phyloP scores from a whole-genome alignment of 2,329 filamentous ascomycete species.

The Xylariomycetidae sp. region DNA sequence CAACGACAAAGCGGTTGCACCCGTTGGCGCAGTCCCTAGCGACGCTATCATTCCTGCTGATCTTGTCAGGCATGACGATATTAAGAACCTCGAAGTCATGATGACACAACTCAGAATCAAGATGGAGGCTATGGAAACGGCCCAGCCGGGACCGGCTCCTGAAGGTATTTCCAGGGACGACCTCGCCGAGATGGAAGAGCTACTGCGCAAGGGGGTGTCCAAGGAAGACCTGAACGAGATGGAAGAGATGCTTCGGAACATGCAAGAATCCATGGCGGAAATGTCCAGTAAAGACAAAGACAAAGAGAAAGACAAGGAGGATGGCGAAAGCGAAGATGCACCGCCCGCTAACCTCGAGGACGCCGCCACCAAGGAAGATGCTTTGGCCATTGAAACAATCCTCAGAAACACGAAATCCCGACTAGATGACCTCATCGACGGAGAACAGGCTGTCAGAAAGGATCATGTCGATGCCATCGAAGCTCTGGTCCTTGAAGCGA shows the following conservation, averaged over 20 bases:
- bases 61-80: conserved; percentile 62
- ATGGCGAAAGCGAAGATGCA: too few relatives aligned
- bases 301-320: too few relatives aligned
- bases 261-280: conserved; percentile 33
- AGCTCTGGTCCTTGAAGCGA: conserved; percentile 63
- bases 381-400: conserved; percentile 85
- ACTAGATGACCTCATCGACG: conserved; percentile 73
- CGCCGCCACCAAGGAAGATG: conserved; percentile 72
- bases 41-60: conserved; percentile 47
- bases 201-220: conserved; percentile 40
- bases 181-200: conserved; percentile 42
- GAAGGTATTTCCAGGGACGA: conserved; percentile 44
- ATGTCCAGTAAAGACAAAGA: conserved; percentile 23
- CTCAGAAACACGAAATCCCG: conserved; percentile 84
- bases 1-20: conserved; percentile 26
- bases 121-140: conserved; percentile 69
- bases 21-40: conserved; percentile 46
- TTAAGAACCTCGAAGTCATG: conserved; percentile 80
- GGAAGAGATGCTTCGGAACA: conserved; percentile 42
- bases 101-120: conserved; percentile 80
- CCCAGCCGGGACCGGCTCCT: conserved; percentile 36
- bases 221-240: conserved; percentile 35
- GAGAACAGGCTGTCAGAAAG: conserved; percentile 64
- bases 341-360: conserved; percentile 32
- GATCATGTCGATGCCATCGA: conserved; percentile 65